Percentiles rank a stretch among this genome's conserved stretches.
These are phyloP conservation scores for Sphagnum tenellum DNA, from an alignment of 225 moss, liverwort and hornwort genomes.

Conservation along the genomic window DNA sequence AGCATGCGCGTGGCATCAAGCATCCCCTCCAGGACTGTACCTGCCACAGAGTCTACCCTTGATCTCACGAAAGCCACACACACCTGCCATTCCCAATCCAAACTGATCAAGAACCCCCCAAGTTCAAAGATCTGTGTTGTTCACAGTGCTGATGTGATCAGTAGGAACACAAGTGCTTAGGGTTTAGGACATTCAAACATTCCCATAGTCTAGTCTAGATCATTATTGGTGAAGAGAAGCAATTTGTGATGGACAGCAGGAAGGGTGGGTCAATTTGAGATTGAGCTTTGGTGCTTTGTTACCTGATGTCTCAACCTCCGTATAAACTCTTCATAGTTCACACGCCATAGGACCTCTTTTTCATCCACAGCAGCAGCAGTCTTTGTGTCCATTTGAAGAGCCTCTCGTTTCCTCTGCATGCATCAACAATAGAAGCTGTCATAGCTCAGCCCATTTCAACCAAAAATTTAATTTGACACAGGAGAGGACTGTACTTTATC, in stretches of 20 bases:
- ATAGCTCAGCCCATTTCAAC: no score
- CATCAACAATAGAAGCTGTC: no score
- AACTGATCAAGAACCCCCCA: not conserved
- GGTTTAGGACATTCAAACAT: no score
- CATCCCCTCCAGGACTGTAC: constrained; percentile 68
- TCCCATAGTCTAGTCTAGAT: no score
- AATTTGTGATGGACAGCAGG: no score
- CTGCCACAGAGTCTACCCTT: constrained; percentile 71
- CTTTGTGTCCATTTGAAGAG: constrained; percentile 74
- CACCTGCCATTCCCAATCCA: constrained; percentile 26
- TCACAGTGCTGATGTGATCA: not conserved
- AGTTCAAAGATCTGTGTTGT: not conserved
- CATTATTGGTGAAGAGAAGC: no score
- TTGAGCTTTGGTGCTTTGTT: not conserved
- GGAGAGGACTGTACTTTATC: no score
- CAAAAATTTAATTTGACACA: no score
- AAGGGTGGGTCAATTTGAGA: no score
- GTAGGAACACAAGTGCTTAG: no score
- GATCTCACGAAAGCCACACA: constrained; percentile 64
- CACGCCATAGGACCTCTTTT: constrained; percentile 92
- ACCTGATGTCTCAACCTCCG: constrained; percentile 83
- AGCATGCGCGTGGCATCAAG: constrained; percentile 57
- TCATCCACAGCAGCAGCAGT: constrained; percentile 79
- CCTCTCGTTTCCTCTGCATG: constrained; percentile 67
- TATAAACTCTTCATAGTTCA: constrained; percentile 73